Conservation (phyloP, 257 asterid species). For the Cynanchum wilfordii region DNA sequence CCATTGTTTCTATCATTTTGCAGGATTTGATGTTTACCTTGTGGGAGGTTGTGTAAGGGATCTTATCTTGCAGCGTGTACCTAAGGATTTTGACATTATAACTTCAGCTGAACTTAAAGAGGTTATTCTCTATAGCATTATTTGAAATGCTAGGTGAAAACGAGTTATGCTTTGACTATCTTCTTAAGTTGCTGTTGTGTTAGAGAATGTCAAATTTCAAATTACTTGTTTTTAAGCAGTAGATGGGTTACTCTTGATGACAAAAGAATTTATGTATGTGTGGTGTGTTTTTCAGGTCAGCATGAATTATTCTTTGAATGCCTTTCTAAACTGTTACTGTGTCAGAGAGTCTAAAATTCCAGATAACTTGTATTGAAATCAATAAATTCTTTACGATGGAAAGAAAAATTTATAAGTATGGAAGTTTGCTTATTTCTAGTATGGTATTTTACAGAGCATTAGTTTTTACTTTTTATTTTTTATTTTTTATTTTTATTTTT, state of each 20-base stretch:
- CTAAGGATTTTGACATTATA: constrained; percentile 77
- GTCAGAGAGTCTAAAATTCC: not conserved
- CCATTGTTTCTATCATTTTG: constrained; percentile 7
- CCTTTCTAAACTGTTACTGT: not conserved
- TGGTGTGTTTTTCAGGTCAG: not conserved
- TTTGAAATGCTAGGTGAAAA: not conserved
- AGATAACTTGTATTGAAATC: not conserved
- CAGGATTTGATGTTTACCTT: constrained; percentile 84
- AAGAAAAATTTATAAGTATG: not conserved
- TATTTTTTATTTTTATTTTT: not conserved
- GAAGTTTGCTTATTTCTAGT: not conserved
- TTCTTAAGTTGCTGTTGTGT: not conserved
- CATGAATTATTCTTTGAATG: constrained; percentile 1
- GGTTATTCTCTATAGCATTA: constrained; percentile 29
- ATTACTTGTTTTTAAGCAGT: not conserved
- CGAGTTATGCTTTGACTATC: not conserved
- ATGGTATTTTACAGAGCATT: not conserved
- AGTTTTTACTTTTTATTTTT: not conserved
- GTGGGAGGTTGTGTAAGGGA: constrained; percentile 95
- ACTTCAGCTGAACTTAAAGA: constrained; percentile 81
- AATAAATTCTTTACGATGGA: not conserved
- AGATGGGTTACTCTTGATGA: not conserved
- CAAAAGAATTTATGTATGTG: not conserved
- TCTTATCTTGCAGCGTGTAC: constrained; percentile 57
- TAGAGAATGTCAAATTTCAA: not conserved